A percentile compares a stretch with the other conserved stretches of the same genome.
These are phyloP conservation scores for Tilletia walkeri DNA, from an alignment of 1,284 basidiomycete species.

Conservation along the genomic window DNA sequence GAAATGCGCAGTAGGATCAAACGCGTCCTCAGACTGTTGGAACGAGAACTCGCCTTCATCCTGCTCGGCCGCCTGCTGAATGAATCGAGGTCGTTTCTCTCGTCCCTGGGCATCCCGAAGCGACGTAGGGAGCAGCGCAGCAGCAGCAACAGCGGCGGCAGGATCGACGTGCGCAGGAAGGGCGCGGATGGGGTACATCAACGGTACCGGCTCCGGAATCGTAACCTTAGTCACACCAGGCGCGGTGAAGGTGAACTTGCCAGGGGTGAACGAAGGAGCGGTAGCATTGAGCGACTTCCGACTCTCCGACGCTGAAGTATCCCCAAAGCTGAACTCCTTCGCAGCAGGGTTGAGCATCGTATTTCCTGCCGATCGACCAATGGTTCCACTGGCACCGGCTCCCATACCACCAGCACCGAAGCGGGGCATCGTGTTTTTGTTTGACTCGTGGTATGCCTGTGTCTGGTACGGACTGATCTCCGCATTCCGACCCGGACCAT, in stretches of 20 bases:
- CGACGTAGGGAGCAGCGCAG: slow-evolving; percentile 15
- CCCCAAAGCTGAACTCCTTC: slow-evolving; percentile 39
- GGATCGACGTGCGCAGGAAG: no score
- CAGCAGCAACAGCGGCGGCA: neutral
- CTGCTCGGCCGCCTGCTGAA: slow-evolving; percentile 24
- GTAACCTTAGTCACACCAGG: slow-evolving; percentile 23
- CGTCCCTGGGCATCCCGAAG: slow-evolving; percentile 31
- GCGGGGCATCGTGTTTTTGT: neutral
- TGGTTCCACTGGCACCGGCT: slow-evolving; percentile 17
- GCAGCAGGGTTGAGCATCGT: slow-evolving; percentile 37
- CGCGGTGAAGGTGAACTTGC: slow-evolving; percentile 42
- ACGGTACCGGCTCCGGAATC: neutral
- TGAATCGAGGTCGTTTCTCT: slow-evolving; percentile 38
- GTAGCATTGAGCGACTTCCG: slow-evolving; percentile 34
- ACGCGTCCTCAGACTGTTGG: slow-evolving; percentile 26
- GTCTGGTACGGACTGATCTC: slow-evolving; percentile 15
- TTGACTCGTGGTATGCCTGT: slow-evolving; percentile 12
- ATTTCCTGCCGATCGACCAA: slow-evolving; percentile 29
- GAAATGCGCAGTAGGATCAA: slow-evolving; percentile 18
- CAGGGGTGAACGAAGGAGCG: slow-evolving; percentile 43
- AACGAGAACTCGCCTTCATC: slow-evolving; percentile 8
- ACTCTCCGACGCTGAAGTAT: neutral
- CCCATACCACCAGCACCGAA: neutral
- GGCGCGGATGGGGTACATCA: neutral
- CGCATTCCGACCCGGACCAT: neutral